Base-by-base conservation (phyloP, 305 asterid species). In the Fraxinus latifolia region DNA sequence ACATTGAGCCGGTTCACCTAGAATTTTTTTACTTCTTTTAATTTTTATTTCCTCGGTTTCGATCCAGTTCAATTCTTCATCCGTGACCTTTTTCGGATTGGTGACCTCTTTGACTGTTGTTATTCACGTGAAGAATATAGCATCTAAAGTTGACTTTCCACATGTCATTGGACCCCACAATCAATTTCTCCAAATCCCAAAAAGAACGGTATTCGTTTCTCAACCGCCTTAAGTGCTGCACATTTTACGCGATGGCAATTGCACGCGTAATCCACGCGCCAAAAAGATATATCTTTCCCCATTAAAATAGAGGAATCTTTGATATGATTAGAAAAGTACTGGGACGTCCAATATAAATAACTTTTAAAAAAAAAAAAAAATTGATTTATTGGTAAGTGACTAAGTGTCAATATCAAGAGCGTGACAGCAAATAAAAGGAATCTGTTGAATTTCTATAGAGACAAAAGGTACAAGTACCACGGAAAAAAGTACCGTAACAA, bases 91-190 rank as follows among this genome's bases (percentile, higher is more conserved):
- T 42, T 44, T 14, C 17, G 17, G 58, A 14, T 44, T 0, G 37
- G 74, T 67, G 74, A 3, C 15, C 8, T 14, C 3, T 37, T 37
- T 8, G 7, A 31, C 74, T 29, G 74, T 4, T 68, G n/a, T 44
- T 50, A 5, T 12, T 29, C 39, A 67, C 37, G 12, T 67, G 74
- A 27, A 2, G 15, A 21, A 11, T 67, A 29, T 67, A 29, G 34
- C 17, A 67, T 4, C 74, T 27, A 67, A 76, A 76, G 79, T 76
- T 76, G 79, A 76, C 79, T 76, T 76, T 55, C 25, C 60, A 27
- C 21, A 12, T 25, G 25, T 9, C 21, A 44, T 21, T 76, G 42
- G 79, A 9, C 79, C 78, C 70, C 32, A 37, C 15, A 14, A 14
- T 14, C 36, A 68, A 19, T 68, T 68, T 23, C 33, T 29, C 19